Evolutionary conservation across 805 yeast genomes (phyloP), one percentile per base, ranked within the genome.

Genomic region (Metschnikowia henanensis): DNA sequence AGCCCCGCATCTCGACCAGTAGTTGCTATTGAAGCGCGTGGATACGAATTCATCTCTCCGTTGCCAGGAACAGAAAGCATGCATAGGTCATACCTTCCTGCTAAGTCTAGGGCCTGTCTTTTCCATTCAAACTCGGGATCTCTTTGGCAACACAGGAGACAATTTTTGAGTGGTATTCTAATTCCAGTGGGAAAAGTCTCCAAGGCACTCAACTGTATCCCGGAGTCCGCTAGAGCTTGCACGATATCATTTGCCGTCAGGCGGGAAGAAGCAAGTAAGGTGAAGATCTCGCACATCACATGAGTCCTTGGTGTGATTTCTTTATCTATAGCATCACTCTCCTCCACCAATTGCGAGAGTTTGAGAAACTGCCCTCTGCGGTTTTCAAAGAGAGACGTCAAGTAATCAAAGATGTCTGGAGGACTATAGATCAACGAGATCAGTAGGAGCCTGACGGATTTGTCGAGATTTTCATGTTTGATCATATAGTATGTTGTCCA

Each of bases 111-210:
- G 13, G 77, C 75, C 16, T 63, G 65, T 23, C 41, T 57, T 39
- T 63, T 73, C 79, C 75, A 78, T 30, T 67, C 76, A 28, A 72
- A 72, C 1, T 75, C 75, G 1, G 81, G 73, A 20, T 64, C 69
- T 41, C 72, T 77, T 62, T 77, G 87, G 55, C 82, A 75, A 38
- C 59, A 57, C 53, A 73, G 70, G 15, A 85, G 62, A 1, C 81
- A 76, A 46, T 81, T 89, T 49, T 78, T 79, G 37, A 91, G 61
- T 0, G 95, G 88, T 4, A 85, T 61, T 25, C 76, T 64, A 1
- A 90, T 69, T 0, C 96, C 96, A 2, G 80, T 63, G 0, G 96
- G 96, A 52, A 75, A 85, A 0, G 89, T 76, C 31, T 85, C 87
- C 5, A 89, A 60, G 37, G 76, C 80, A 4, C 65, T 61, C 16